Evolutionary conservation across 805 yeast species (phyloP).

Genomic region (Yamadazyma akitaensis): DNA sequence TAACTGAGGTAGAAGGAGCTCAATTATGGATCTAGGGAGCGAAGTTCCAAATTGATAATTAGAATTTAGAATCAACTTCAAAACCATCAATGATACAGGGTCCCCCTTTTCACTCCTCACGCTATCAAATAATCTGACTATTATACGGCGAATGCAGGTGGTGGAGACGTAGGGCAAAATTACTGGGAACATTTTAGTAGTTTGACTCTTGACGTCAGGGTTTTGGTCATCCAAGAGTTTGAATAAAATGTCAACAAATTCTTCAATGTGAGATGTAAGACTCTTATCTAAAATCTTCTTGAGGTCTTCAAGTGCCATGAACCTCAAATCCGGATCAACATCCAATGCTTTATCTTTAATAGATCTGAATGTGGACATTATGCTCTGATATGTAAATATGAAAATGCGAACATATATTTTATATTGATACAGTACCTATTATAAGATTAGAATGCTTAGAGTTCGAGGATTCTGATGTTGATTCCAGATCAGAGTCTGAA

Average conservation of each 20-base stretch:
- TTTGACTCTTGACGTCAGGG: constrained; percentile 72
- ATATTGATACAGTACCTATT: constrained; percentile 7
- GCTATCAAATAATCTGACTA: constrained; percentile 24
- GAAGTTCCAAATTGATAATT: constrained; percentile 20
- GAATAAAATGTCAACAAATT: constrained; percentile 39
- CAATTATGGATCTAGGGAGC: constrained; percentile 30
- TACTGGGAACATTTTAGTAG: constrained; percentile 51
- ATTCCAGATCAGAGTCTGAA: not conserved
- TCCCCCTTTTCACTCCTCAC: constrained; percentile 18
- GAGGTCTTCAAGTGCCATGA: constrained; percentile 80
- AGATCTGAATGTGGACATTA: constrained; percentile 11
- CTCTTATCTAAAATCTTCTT: constrained; percentile 38
- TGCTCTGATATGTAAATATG: not conserved
- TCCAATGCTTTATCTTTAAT: constrained; percentile 49
- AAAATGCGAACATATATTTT: constrained; percentile 6
- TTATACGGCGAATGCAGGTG: constrained; percentile 27
- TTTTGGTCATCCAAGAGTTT: constrained; percentile 55
- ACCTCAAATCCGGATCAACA: constrained; percentile 78
- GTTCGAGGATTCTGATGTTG: constrained; percentile 4
- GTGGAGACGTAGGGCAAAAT: constrained; percentile 33
- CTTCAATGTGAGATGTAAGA: constrained; percentile 26
- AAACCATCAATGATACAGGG: constrained; percentile 52
- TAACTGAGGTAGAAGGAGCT: constrained; percentile 37
- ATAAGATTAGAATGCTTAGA: constrained; percentile 8
- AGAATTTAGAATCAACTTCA: constrained; percentile 40